Base-by-base conservation (phyloP, 2,329 filamentous ascomycete species). In the Dichotomopilus funicola region DNA sequence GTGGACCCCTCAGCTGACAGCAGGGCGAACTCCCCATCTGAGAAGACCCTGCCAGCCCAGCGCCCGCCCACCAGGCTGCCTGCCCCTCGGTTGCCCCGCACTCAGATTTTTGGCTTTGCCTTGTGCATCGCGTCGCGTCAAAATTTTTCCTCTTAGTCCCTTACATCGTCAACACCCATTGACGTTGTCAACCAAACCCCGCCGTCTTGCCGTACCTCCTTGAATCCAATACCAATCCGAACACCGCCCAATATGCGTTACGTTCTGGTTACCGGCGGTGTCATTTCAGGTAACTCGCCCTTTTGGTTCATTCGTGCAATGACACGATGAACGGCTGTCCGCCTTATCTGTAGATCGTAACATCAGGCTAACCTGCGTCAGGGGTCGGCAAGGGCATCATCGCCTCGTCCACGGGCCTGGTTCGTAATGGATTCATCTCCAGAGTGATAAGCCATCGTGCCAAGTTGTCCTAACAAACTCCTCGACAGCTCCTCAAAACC, bases 401-500 rank as follows among this genome's bases (percentile, higher is more conserved):
- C 34, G 57, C 57, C 44, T 59, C 57, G 31, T 59, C 57, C 43
- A 59, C 57, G 31, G 57, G 57, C 45, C 41, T 59, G 54, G 57
- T 59, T 45, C 54, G 57, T 56, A 38, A 13, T 49, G 6, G 13
- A 38, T 38, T 37, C 35, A 9, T 40, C 50, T 33, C 33, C 11
- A 40, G 37, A 47, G 19, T 27, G 19, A 27, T 2, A 27, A 27
- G 19, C 19, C 42, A n/a, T 35, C 37, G 9, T 42, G 19, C 12
- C 40, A 8, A 36, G 34, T 49, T 37, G 6, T n/a, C 7, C 57
- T 59, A 53, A 56, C 57, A 13, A 6, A 10, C 34, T 27, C 47
- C 46, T 13, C 35, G 6, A 41, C 43, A 59, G 57, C 76, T 94
- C 62, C 81, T 94, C 64, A 92, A 94, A 78, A 89, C 88, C 9